phyloP scores from a whole-genome alignment of 148 eudicot species.

The Heliamphora exappendiculata region DNA sequence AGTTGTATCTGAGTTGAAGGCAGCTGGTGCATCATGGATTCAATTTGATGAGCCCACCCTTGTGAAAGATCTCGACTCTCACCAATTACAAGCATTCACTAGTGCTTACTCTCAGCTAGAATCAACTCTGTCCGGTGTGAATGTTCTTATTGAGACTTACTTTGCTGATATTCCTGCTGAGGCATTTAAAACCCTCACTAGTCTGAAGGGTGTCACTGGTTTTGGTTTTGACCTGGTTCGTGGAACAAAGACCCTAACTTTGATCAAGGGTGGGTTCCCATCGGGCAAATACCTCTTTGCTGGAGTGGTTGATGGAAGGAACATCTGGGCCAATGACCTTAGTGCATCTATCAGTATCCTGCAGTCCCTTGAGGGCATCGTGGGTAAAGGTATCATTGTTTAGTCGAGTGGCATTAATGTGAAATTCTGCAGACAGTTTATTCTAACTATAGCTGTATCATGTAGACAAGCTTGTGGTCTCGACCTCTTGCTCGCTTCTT shows the following conservation, averaged over 20 bases:
- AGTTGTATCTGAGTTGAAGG: slow-evolving; percentile 81
- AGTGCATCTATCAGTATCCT: slow-evolving; percentile 57
- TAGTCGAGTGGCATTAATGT: too few relatives aligned
- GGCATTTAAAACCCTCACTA: slow-evolving; percentile 70
- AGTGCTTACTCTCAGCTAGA: slow-evolving; percentile 66
- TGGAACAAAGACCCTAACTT: slow-evolving; percentile 67
- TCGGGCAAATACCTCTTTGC: slow-evolving; percentile 88
- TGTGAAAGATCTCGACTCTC: slow-evolving; percentile 77
- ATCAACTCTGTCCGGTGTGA: slow-evolving; percentile 63
- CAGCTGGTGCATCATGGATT: slow-evolving; percentile 86
- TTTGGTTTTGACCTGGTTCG: slow-evolving; percentile 87
- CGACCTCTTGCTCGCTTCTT: slow-evolving; percentile 91
- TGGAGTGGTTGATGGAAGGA: slow-evolving; percentile 94
- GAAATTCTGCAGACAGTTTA: too few relatives aligned
- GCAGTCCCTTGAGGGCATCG: slow-evolving; percentile 58
- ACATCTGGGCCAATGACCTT: slow-evolving; percentile 95
- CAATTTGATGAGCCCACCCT: slow-evolving; percentile 90
- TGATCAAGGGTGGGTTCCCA: slow-evolving; percentile 72
- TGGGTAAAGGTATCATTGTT: slow-evolving; percentile 57
- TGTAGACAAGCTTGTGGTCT: slow-evolving; percentile 91
- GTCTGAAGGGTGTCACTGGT: slow-evolving; percentile 65
- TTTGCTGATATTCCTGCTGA: slow-evolving; percentile 76
- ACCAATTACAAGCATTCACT: slow-evolving; percentile 77
- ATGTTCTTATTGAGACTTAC: slow-evolving; percentile 75
- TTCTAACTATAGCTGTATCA: background rate